Conservation (phyloP, 306 rosid species). For the Dalbergia oliveri region DNA sequence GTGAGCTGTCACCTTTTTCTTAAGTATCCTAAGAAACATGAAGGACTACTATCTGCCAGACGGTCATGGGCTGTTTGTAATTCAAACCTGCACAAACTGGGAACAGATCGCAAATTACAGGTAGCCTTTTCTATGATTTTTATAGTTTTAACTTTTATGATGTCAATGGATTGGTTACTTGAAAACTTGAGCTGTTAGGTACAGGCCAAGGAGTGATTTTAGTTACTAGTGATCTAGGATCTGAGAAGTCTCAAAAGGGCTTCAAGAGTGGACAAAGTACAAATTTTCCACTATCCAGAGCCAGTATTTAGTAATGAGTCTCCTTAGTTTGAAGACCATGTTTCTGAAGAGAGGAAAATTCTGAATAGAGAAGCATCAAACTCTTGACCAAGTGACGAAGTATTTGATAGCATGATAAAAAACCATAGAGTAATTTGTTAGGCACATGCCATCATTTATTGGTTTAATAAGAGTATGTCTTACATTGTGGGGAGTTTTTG, state of each 20-base stretch:
- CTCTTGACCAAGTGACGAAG: slow-evolving; percentile 13
- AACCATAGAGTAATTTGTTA: background rate
- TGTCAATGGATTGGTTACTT: slow-evolving; percentile 18
- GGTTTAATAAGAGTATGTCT: background rate
- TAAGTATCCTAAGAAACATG: slow-evolving; percentile 76
- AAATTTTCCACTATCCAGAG: background rate
- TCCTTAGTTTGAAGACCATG: background rate
- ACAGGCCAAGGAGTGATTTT: background rate
- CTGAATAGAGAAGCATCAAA: background rate
- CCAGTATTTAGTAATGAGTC: background rate
- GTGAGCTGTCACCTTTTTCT: slow-evolving; percentile 89
- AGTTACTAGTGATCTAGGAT: slow-evolving; percentile 11
- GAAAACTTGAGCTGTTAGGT: background rate
- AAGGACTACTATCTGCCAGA: slow-evolving; percentile 74
- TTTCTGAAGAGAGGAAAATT: background rate
- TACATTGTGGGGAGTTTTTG: background rate
- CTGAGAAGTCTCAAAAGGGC: background rate
- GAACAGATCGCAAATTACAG: slow-evolving; percentile 75
- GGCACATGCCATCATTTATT: background rate
- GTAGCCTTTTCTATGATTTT: slow-evolving; percentile 46
- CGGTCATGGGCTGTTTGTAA: slow-evolving; percentile 70
- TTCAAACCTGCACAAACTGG: slow-evolving; percentile 76
- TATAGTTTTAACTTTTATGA: slow-evolving; percentile 18
- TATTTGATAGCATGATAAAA: background rate
- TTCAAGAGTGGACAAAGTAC: slow-evolving; percentile 8